These are phyloP conservation scores for Trypanosoma vivax DNA, from an alignment of 208 protist species.

Conservation along the genomic window DNA sequence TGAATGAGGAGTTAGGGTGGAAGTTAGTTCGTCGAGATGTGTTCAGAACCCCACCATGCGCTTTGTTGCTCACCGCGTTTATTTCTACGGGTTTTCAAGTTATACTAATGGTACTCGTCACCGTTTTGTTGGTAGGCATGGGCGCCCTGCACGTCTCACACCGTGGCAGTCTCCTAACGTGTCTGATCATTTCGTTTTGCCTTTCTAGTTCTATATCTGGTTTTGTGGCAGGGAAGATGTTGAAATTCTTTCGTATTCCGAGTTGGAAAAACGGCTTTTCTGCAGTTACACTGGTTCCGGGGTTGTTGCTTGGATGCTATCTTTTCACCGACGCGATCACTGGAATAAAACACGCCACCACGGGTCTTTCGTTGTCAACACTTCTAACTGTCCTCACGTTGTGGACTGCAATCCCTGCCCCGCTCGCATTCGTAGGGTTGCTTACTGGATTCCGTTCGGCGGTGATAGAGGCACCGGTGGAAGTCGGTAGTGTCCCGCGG, in stretches of 20 bases:
- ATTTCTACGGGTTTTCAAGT: slow-evolving; percentile 91
- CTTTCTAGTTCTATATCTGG: slow-evolving; percentile 71
- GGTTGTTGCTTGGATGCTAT: slow-evolving; percentile 29
- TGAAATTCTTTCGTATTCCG: slow-evolving; percentile 77
- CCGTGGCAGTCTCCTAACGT: slow-evolving; percentile 85
- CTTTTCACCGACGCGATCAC: slow-evolving; percentile 62
- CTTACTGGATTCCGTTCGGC: slow-evolving; percentile 84
- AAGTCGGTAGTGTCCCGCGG: slow-evolving; percentile 93
- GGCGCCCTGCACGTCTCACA: slow-evolving; percentile 88
- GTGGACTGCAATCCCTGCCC: slow-evolving; percentile 91
- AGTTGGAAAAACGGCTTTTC: slow-evolving; percentile 82
- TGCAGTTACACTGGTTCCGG: slow-evolving; percentile 45
- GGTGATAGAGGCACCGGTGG: slow-evolving; percentile 52
- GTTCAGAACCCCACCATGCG: slow-evolving; percentile 85
- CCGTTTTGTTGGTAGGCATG: slow-evolving; percentile 72
- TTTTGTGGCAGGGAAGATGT: slow-evolving; percentile 79
- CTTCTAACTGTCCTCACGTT: slow-evolving; percentile 38
- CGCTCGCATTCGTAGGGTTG: slow-evolving; percentile 89
- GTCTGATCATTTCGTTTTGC: slow-evolving; percentile 62
- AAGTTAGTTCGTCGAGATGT: slow-evolving; percentile 96
- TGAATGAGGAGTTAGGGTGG: slow-evolving; percentile 86
- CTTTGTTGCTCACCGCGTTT: slow-evolving; percentile 73
- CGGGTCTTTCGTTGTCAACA: slow-evolving; percentile 57
- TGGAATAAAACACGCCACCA: slow-evolving; percentile 44
- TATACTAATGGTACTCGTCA: slow-evolving; percentile 53